Base-by-base conservation (phyloP, 202 grass and related monocot species). In the Schoenoplectus tabernaemontani region DNA sequence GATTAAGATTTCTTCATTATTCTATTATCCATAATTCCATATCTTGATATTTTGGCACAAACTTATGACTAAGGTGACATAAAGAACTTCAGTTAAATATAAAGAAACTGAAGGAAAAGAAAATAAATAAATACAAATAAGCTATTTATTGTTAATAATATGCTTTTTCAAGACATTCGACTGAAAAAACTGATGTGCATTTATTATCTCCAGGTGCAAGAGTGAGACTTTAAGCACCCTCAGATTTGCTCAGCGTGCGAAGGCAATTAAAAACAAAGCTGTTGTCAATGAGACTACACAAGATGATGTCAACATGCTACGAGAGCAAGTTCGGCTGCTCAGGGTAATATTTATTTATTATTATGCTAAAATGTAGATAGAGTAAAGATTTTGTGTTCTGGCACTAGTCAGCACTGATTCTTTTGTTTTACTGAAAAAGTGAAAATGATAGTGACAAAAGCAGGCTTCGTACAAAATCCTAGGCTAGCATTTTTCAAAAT, bases 211-310 rank as follows among this genome's bases (percentile, higher is more conserved):
- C 81, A 98, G 96, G 79, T 98, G 91, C 73, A 95, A 92, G 81
- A 93, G 70, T 80, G 96, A 98, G 84, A 91, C 90, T 23, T 82
- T 91, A 83, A 95, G 96, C 83, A 98, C 96, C 33, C 83, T 98
- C 57, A 91, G 96, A 76, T 98, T 98, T 86, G 96, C 96, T 19
- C 91, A 95, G 78, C 89, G 96, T 12, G 96, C 96, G 12, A 98
- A 98, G 85, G 90, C 88, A 51, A 95, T 98, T 78, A 95, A 95
- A 85, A 98, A 94, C 76, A 95, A 94, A 59, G 96, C 96, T 28
- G 54, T 98, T 39, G 76, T 98, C 26, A 98, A 98, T 80, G 96
- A 98, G 84, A 86, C 92, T 76, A 95, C 84, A 46, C 81, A 92
- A 59, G 95, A 98, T 53, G 96, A 98, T 85, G 88, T 98, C 47